Conservation (phyloP, 2,329 filamentous ascomycete genomes). For the Magnaporthiopsis rhizophila region DNA sequence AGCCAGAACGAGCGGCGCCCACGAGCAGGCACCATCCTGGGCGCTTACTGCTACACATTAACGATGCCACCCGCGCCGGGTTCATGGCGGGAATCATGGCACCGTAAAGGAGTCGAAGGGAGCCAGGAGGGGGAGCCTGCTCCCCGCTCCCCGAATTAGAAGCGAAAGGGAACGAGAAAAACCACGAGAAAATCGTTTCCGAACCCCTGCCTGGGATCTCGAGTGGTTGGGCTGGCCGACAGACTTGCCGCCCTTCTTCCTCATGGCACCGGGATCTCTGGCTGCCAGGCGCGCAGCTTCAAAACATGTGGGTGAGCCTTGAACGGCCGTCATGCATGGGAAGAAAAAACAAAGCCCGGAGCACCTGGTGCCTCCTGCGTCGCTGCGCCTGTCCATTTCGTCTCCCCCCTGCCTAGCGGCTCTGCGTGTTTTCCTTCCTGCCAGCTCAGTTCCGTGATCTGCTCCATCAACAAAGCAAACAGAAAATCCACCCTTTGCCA, state of each 20-base stretch:
- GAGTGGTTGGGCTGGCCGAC: not conserved
- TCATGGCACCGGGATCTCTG: not conserved
- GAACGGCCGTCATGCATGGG: not conserved
- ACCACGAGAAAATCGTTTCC: not conserved
- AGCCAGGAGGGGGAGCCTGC: not conserved
- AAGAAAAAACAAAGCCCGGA: not conserved
- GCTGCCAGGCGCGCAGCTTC: not conserved
- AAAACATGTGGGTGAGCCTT: not conserved
- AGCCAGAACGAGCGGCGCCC: not conserved
- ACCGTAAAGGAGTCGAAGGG: not conserved
- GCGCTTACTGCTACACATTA: not conserved
- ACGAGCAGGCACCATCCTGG: not conserved
- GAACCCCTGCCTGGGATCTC: not conserved
- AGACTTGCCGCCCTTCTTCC: not conserved
- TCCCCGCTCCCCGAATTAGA: not conserved
- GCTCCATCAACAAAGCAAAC: not conserved
- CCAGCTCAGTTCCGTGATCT: not conserved
- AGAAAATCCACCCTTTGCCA: not conserved
- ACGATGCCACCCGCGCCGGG: not conserved
- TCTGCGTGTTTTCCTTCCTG: not conserved
- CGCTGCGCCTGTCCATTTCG: not conserved
- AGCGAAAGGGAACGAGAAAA: not conserved
- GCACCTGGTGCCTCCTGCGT: not conserved
- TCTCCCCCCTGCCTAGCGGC: not conserved
- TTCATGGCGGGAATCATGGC: not conserved